These are phyloP conservation scores for Closterium sp. DNA, from an alignment of 139 green algal species.

Conservation along the genomic window DNA sequence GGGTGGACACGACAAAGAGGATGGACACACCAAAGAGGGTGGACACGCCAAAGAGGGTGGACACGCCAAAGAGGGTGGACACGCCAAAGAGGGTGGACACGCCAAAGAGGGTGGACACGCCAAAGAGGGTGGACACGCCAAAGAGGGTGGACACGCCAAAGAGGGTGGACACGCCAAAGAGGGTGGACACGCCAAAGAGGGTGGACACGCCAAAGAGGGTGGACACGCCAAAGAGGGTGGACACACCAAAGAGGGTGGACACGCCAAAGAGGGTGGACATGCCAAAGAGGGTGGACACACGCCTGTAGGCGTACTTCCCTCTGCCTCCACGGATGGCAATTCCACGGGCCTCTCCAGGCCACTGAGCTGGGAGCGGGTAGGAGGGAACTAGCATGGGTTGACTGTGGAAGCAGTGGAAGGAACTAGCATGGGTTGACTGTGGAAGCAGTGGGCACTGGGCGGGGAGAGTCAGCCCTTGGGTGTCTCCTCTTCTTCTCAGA, in stretches of 20 bases:
- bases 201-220: too few species aligned
- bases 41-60: too few species aligned
- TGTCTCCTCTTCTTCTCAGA: not conserved
- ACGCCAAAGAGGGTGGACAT: too few species aligned
- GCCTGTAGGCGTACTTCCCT: too few species aligned
- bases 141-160: too few species aligned
- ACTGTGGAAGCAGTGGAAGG: not conserved
- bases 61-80: not conserved
- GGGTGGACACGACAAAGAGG: too few species aligned
- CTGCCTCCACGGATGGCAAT: not conserved
- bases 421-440: not conserved
- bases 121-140: not conserved
- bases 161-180: too few species aligned
- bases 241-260: too few species aligned
- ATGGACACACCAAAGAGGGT: too few species aligned
- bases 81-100: not conserved
- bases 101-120: not conserved
- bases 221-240: too few species aligned
- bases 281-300: too few species aligned
- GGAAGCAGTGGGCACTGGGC: not conserved
- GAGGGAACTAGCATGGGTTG: not conserved
- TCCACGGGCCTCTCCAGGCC: constrained; percentile 18
- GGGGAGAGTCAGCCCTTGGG: not conserved
- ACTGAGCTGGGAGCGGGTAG: constrained; percentile 11
- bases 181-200: too few species aligned